Percentiles rank a stretch among this genome's conserved stretches.
These are phyloP conservation scores for Blastobotrys aristatus DNA, from an alignment of 1,139 yeast genomes.

Conservation along the genomic window DNA sequence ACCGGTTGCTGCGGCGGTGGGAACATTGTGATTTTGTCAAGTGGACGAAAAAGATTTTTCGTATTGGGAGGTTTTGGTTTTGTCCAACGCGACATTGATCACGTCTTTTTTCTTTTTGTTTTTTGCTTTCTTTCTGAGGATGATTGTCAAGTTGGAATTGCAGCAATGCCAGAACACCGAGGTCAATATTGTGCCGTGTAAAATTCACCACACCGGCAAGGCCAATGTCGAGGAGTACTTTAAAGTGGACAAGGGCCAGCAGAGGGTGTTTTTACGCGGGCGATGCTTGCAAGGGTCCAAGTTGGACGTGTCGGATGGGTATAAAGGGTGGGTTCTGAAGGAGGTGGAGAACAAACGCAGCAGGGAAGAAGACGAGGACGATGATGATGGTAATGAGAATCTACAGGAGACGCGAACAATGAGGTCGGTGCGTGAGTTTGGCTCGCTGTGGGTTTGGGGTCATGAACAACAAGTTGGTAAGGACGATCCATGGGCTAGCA, in stretches of 20 bases:
- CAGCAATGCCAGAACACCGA: too few relatives aligned
- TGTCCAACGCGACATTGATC: background rate
- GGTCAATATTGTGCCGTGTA: slow-evolving; percentile 28
- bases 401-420: slow-evolving; percentile 16
- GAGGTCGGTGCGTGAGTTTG: slow-evolving; percentile 19
- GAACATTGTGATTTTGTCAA: background rate
- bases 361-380: slow-evolving; percentile 13
- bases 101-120: background rate
- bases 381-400: slow-evolving; percentile 15
- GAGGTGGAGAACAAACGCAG: slow-evolving; percentile 9
- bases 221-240: slow-evolving; percentile 25
- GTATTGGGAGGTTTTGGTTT: background rate
- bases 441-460: slow-evolving; percentile 28
- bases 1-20: background rate
- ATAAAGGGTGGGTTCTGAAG: slow-evolving; percentile 19
- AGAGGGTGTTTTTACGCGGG: slow-evolving; percentile 26
- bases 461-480: slow-evolving; percentile 26
- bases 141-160: too few relatives aligned
- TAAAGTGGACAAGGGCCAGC: slow-evolving; percentile 11
- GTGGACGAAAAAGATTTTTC: background rate
- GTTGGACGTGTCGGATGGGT: slow-evolving; percentile 18
- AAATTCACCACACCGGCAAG: slow-evolving; percentile 26
- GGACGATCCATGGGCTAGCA: slow-evolving; percentile 26
- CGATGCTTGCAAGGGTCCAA: slow-evolving; percentile 24
- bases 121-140: background rate